Evolutionary conservation across 1,139 yeast genomes (phyloP), one percentile per base, ranked within the genome.

Genomic region (Saccharomycopsis crataegensis): DNA sequence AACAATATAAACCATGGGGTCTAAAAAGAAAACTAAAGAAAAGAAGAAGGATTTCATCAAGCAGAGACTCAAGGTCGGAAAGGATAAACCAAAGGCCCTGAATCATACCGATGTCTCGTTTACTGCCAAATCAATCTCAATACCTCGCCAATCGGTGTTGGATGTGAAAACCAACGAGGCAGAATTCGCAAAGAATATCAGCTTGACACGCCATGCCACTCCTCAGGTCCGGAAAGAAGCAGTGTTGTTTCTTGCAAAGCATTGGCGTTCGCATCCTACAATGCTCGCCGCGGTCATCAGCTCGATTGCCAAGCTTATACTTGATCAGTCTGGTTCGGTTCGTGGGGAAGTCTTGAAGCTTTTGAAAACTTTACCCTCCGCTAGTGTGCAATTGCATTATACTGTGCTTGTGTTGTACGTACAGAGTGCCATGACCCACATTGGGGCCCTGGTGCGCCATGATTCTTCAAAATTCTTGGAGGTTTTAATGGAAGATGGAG

Each of bases 371-470:
- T 14, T 48, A 11, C 34, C 40, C 36, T 51, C 51, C 1, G 38
- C 43, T 2, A 48, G 37, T 32, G 46, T 57, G 12, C 59, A 55
- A 50, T 36, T 57, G 16, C 55, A 57, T 32, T 57, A 46, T 40
- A 51, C 46, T 41, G 71, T 83, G 6, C 68, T 91, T 2, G 76
- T 86, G 38, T 72, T 93, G 37, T 91, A 86, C 65, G 75, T 91
- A n/a, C 86, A 86, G 62, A 84, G 94, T 53, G 95, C 96, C 12
- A 93, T 93, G 98, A 87, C 98, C 16, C 97, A 93, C 65, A 85
- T 93, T 47, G 78, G 77, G 42, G 83, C 91, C 0, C 82, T 80
- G 8, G 80, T 90, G 43, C 77, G 95, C 49, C 78, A 79, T 52
- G 86, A 83, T 59, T 80, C 94, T 4, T 79, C 93, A 0, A 76